Evolutionary conservation across 345 rosid species (phyloP).

Genomic region (Mallotus nudiflorus): DNA sequence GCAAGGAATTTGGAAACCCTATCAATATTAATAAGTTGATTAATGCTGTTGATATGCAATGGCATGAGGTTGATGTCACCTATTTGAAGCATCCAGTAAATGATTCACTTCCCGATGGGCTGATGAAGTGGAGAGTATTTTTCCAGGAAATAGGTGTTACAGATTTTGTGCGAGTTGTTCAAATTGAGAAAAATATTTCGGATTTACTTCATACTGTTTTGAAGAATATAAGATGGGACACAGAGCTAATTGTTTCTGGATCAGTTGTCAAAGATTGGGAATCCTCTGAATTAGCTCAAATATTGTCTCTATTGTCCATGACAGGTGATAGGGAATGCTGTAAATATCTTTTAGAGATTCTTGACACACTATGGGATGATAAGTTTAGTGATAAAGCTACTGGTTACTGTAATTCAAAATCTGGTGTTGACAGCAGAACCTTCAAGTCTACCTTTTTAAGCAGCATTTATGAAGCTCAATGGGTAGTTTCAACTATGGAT

Average conservation of each 20-base stretch:
- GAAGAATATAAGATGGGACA: constrained; percentile 32
- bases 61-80: constrained; percentile 72
- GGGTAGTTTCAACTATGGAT: constrained; percentile 81
- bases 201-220: constrained; percentile 38
- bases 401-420: constrained; percentile 35
- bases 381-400: constrained; percentile 55
- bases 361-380: constrained; percentile 78
- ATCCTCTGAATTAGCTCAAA: constrained; percentile 61
- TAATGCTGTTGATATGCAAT: constrained; percentile 45
- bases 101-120: constrained; percentile 38
- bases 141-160: constrained; percentile 73
- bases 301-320: constrained; percentile 48
- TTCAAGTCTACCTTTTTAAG: constrained; percentile 70
- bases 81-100: constrained; percentile 76
- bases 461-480: constrained; percentile 52
- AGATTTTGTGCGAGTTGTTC: constrained; percentile 82
- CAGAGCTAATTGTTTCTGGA: constrained; percentile 35
- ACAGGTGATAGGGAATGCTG: constrained; percentile 49
- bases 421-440: constrained; percentile 36
- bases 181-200: constrained; percentile 58
- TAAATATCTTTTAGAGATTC: constrained; percentile 64
- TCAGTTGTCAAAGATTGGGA: constrained; percentile 77
- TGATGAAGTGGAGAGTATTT: constrained; percentile 77
- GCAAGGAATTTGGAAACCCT: constrained; percentile 66
- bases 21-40: constrained; percentile 51